These are phyloP conservation scores for Ceratocystis papillata DNA, from an alignment of 2,329 filamentous ascomycete genomes.

Conservation along the genomic window DNA sequence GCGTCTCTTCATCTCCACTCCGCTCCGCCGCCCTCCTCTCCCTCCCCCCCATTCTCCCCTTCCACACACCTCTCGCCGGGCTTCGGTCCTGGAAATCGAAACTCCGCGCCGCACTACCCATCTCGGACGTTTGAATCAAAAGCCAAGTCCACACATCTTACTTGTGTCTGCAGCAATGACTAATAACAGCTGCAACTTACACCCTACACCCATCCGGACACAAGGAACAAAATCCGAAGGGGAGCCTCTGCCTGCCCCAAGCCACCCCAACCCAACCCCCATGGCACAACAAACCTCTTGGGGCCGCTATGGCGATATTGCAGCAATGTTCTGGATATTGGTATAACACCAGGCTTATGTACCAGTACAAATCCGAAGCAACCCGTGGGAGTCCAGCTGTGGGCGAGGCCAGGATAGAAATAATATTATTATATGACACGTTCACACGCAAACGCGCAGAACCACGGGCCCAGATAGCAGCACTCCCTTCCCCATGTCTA, in stretches of 20 bases:
- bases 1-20: too few relatives aligned
- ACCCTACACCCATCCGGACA: not conserved
- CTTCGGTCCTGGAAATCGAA: too few relatives aligned
- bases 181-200: not conserved
- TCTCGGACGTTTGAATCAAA: not conserved
- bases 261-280: not conserved
- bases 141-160: not conserved
- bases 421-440: not conserved
- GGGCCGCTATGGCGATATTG: not conserved
- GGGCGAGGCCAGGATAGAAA: not conserved
- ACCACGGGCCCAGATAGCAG: too few relatives aligned
- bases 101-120: too few relatives aligned
- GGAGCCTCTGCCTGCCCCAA: not conserved
- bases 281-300: not conserved
- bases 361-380: not conserved
- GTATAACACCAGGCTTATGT: not conserved
- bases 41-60: too few relatives aligned
- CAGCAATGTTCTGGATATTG: too few relatives aligned
- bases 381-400: not conserved
- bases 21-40: too few relatives aligned
- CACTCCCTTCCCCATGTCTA: too few relatives aligned
- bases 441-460: too few relatives aligned
- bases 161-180: not conserved
- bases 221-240: not conserved
- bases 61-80: too few relatives aligned